Percentiles rank a stretch among this genome's conserved stretches.
phyloP scores from a whole-genome alignment of 106 monocot species.

The Phalaenopsis aphrodite region DNA sequence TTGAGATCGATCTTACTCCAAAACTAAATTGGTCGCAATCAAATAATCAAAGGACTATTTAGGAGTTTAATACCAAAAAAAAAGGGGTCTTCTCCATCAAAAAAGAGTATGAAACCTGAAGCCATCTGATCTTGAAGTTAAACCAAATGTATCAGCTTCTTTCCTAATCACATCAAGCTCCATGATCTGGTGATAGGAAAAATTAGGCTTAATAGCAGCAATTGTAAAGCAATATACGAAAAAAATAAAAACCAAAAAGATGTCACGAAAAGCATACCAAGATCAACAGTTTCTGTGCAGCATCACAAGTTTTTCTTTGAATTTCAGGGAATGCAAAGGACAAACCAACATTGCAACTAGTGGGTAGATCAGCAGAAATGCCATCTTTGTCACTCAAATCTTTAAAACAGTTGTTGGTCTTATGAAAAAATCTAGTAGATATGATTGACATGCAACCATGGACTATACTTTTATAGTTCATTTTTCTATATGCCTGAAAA shows the following conservation, averaged over 20 bases:
- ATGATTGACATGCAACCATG: slow-evolving; percentile 57
- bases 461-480: slow-evolving; percentile 54
- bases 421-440: slow-evolving; percentile 24
- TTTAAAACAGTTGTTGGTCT: slow-evolving; percentile 5
- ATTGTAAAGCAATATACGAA: not conserved
- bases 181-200: slow-evolving; percentile 50
- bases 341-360: slow-evolving; percentile 33
- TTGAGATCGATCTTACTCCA: too few relatives aligned
- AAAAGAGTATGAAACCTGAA: slow-evolving; percentile 36
- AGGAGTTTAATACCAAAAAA: not conserved
- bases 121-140: slow-evolving; percentile 64
- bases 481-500: slow-evolving; percentile 59
- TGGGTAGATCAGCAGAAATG: slow-evolving; percentile 15
- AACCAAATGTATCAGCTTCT: slow-evolving; percentile 56
- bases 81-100: not conserved
- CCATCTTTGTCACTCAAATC: slow-evolving; percentile 17
- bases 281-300: slow-evolving; percentile 47
- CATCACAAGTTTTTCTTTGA: slow-evolving; percentile 25
- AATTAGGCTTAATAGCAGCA: slow-evolving; percentile 5
- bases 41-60: too few relatives aligned
- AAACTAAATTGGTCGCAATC: too few relatives aligned
- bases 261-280: slow-evolving; percentile 37
- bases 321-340: slow-evolving; percentile 30
- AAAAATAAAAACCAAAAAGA: not conserved
- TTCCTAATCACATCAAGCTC: slow-evolving; percentile 64